Evolutionary conservation across 1,284 basidiomycete genomes (phyloP), one percentile per base, ranked within the genome.

Genomic region (Exobasidium rhododendri): DNA sequence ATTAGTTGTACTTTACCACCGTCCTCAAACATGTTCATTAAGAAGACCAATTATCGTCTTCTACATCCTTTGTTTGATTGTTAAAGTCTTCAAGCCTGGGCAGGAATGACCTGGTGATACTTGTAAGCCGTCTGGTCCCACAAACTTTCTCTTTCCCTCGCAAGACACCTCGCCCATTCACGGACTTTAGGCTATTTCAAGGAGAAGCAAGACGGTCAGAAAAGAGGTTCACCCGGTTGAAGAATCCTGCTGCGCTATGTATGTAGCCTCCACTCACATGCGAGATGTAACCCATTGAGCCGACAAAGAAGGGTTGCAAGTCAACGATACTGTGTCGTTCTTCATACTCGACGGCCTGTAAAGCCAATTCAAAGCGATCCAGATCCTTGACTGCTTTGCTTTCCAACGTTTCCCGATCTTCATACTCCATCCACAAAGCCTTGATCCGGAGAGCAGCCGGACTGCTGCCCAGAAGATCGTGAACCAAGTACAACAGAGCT

Each of bases 341-440:
- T 56, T 79, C 77, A 50, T 79, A 85, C 72, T 85, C 85, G 35
- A 83, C 81, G 0, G 82, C 83, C 74, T 85, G 85, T 7, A 90
- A 83, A 2, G 90, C 89, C 85, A 98, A 89, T 80, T 98, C 94
- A 64, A 97, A 88, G 11, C 92, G 84, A 79, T 98, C 94, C 11
- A 97, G 84, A 79, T 98, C 93, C 84, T 98, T 97, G 62, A 97
- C 94, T 69, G 97, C 90, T 68, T 84, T 87, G 0, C 92, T 89
- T 81, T 97, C 94, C 10, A 86, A 82, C 0, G 89, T 90, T 72
- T 85, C 75, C 3, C 90, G 85, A 46, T 86, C 87, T 82, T 98
- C 94, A 76, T 97, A 97, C 82, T 98, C 94, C 89, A 88, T 82
- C 90, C 91, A 97, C 0, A 97, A 81, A 0, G 85, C 82, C 67